Evolutionary conservation across 129 eudicot genomes (phyloP), one percentile per base, ranked within the genome.

Genomic region (Heracleum sosnowskyi): DNA sequence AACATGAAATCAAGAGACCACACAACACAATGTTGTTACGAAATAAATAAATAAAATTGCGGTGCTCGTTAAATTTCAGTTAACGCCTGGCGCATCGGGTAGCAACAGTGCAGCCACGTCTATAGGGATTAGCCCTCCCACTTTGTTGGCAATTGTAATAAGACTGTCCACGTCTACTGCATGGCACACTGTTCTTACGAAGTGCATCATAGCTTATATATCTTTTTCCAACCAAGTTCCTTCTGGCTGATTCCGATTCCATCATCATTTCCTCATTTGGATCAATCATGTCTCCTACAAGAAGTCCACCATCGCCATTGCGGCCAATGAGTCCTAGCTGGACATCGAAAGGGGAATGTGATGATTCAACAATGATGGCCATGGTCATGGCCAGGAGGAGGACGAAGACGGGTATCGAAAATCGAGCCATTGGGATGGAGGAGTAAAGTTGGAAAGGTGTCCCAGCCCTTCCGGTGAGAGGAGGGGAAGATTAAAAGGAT

Each of bases 11-110:
- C 15, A 22, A 60, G 0, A 60, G 16, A 60, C 68, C 68, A 26
- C 34, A 26, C 34, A 60, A 26, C 33, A 60, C 5, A n/a, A 57
- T 26, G 17, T 24, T 22, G 10, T 20, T 51, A 1, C 0, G 62
- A 22, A 22, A 51, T 49, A 3, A 20, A 51, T 46, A 22, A 51
- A 60, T n/a, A n/a, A 60, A 60, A 7, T 9, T 22, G 68, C 7
- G 34, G 68, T n/a, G 68, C 5, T 26, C 33, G 16, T 60, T 49
- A 60, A 10, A 60, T 60, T 60, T 26, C 33, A 60, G 68, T 60
- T 26, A 60, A 36, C 12, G 75, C 46, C 75, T 37, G 75, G 75
- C 75, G 75, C 75, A 70, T 22, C 45, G 47, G 6, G 75, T 70
- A 4, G 16, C 75, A 8, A 40, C 75, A 70, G 75, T 70, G 75